Base-by-base conservation (phyloP, 148 eudicot species). In the Rhododendron williamsianum region DNA sequence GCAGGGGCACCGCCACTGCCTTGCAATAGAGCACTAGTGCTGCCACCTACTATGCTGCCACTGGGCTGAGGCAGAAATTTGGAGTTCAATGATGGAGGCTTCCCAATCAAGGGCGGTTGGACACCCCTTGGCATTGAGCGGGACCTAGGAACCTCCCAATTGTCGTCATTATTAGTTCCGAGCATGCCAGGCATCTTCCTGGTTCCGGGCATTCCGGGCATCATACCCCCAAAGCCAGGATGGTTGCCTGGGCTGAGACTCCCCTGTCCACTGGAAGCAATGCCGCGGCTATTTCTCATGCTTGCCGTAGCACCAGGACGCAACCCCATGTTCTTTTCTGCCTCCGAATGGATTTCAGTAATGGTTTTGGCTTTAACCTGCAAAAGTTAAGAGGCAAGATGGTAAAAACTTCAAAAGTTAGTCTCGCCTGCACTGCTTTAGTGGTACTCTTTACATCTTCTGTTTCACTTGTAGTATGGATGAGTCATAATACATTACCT, bases 351-450 rank as follows among this genome's bases (percentile, higher is more conserved):
- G 83, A 96, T 94, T 90, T 95, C 95, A 16, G 91, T 90, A 19
- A 95, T 94, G 72, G 93, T 96, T 84, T 92, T 96, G 71, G 98
- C 99, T 91, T 91, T 96, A 36, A 95, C 89, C 99, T 96, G 85
- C 41, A 81, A 25, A 46, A 49, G 56, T 78, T 46, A 78, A 71
- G 76, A 10, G 86, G 9, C 67, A 60, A 84, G 35, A 43, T n/a
- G 54, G 33, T 73, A 38, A 63, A 15, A 65, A 46, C 76, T 13
- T 8, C 49, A 46, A 76, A 65, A 23, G n/a, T n/a, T 67, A 9
- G 49, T 46, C 10, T 46, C 2, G 2, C 49, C 49, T 46, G 48
- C 49, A 46, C 49, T 9, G 9, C 49, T 46, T 46, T 46, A 9
- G 49, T 46, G 49, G 49, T 46, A 9, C 49, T 46, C 49, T 46